These are phyloP conservation scores for Acacia crassicarpa DNA, from an alignment of 306 rosid genomes.

Conservation along the genomic window DNA sequence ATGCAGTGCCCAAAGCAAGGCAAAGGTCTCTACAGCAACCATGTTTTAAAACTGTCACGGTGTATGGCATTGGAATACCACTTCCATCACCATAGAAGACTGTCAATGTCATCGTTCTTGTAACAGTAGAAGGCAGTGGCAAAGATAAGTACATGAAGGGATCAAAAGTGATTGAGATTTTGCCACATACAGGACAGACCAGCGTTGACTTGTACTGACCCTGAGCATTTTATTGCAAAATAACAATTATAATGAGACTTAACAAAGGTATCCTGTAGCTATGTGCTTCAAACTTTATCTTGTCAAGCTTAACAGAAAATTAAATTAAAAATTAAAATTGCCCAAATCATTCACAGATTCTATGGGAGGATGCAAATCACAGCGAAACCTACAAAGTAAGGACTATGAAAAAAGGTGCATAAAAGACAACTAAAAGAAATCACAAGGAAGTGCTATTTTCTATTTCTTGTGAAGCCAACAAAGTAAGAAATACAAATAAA, in stretches of 20 bases:
- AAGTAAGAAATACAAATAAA: too few species aligned
- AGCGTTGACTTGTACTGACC: slow-evolving; percentile 98
- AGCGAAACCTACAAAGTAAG: not conserved
- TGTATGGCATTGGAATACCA: slow-evolving; percentile 89
- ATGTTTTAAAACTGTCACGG: slow-evolving; percentile 69
- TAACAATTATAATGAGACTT: not conserved
- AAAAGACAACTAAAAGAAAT: not conserved
- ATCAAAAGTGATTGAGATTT: slow-evolving; percentile 95
- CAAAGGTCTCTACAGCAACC: slow-evolving; percentile 77
- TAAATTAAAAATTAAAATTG: not conserved
- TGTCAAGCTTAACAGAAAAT: slow-evolving; percentile 27
- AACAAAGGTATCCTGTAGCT: slow-evolving; percentile 1
- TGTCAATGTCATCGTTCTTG: slow-evolving; percentile 77
- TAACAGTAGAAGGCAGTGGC: slow-evolving; percentile 92
- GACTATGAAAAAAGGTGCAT: not conserved
- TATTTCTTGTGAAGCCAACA: too few species aligned
- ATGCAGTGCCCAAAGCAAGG: slow-evolving; percentile 60
- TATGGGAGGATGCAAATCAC: not conserved
- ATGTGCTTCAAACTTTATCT: slow-evolving; percentile 21
- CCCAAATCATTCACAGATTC: not conserved
- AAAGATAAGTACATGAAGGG: slow-evolving; percentile 98
- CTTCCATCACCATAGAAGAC: slow-evolving; percentile 84
- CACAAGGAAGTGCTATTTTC: not conserved
- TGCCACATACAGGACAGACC: slow-evolving; percentile 90
- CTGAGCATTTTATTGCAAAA: slow-evolving; percentile 49